Evolutionary conservation across 306 rosid genomes (phyloP), one percentile per base, ranked within the genome.

Genomic region (Cucumis melo): DNA sequence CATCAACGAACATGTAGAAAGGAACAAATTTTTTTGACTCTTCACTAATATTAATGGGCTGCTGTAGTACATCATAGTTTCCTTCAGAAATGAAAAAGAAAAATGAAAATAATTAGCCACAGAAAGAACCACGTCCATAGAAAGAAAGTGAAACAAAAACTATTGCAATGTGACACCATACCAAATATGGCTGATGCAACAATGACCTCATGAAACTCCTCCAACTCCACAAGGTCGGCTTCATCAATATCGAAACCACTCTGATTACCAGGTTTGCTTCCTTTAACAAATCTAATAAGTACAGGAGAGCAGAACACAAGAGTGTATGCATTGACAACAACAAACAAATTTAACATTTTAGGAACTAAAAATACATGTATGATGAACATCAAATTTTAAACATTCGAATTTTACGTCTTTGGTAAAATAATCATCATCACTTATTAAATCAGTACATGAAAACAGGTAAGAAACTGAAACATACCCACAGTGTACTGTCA

Each of bases 191-290:
- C 94, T 64, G 98, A 91, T 55, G 98, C 97, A 84, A 94, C 98
- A 85, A 94, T 94, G 83, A 91, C 81, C 36, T 94, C 96, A 70
- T 94, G 97, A 77, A 83, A 89, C 80, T 82, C 88, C 86, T 87
- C 90, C 88, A 94, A 82, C 89, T 91, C 97, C 80, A 82, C 77
- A 82, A 90, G 87, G 82, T 94, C 98, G 78, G 78, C 85, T 86
- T 94, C 96, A 75, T 94, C 95, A 81, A 94, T 88, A 82, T 94
- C 95, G 85, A 94, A 94, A 67, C 98, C 98, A 74, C 95, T 90
- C 76, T 46, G 88, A 51, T 83, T 78, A 74, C 98, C 98, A 79
- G 97, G 96, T 85, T 87, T 90, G 75, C 81, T 88, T 80, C 97
- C 97, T 77, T 86, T 91, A 79, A 91, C 98, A 85, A 94, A 94